Percentiles rank a stretch among this genome's conserved stretches.
Conservation (phyloP, 306 rosid genomes). For the Cucumis melo region DNA sequence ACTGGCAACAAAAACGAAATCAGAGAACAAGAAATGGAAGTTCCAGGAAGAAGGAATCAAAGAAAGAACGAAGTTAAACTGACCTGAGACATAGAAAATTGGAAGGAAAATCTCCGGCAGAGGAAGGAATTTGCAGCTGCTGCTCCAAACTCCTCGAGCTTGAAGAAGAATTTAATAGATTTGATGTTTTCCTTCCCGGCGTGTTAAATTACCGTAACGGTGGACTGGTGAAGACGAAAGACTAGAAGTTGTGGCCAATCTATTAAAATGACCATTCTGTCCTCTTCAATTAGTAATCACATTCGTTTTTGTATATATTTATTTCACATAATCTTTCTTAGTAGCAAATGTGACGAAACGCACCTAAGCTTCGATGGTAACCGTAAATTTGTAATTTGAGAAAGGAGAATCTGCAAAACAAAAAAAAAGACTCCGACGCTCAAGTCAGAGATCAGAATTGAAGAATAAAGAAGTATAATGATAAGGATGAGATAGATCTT, state of each 20-base stretch:
- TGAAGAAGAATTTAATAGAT: background rate
- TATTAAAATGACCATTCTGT: background rate
- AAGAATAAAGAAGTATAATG: too few species aligned
- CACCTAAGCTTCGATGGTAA: too few species aligned
- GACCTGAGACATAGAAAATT: constrained; percentile 22
- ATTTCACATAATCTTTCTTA: too few species aligned
- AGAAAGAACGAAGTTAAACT: background rate
- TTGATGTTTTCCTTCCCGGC: background rate
- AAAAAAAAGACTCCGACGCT: too few species aligned
- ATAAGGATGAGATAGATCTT: too few species aligned
- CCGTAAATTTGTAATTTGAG: too few species aligned
- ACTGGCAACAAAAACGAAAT: background rate
- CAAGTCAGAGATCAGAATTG: too few species aligned
- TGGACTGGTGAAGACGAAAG: background rate
- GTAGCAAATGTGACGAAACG: too few species aligned
- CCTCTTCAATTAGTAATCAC: background rate
- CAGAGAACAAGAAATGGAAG: background rate
- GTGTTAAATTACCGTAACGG: background rate
- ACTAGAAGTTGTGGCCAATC: background rate
- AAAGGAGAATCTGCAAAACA: too few species aligned
- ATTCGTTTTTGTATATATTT: too few species aligned
- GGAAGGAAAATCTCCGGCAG: constrained; percentile 7
- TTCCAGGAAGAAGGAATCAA: background rate
- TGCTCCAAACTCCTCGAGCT: constrained; percentile 3
- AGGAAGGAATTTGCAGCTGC: background rate